phyloP scores from a whole-genome alignment of 345 rosid species.

The Arabis alpina region DNA sequence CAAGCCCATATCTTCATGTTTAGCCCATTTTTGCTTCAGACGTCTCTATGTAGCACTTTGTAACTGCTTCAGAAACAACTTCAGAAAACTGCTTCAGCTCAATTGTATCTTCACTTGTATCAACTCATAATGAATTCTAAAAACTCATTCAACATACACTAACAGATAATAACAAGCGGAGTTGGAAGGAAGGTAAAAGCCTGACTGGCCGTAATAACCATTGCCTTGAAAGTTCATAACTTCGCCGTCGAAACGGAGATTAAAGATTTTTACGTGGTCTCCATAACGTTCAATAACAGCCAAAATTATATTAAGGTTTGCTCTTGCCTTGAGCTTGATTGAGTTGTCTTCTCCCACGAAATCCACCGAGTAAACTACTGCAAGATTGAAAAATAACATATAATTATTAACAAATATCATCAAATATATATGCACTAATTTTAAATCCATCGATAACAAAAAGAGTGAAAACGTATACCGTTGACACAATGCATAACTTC shows the following conservation, averaged over 20 bases:
- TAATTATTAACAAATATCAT: not conserved
- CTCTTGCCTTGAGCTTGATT: constrained; percentile 35
- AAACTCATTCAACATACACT: no score
- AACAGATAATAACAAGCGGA: not conserved
- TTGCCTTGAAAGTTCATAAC: constrained; percentile 2
- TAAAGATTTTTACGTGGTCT: constrained; percentile 30
- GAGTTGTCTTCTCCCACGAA: constrained; percentile 20
- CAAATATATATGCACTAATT: no score
- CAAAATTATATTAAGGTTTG: constrained; percentile 16
- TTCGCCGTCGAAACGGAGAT: constrained; percentile 28
- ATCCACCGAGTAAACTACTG: constrained; percentile 29
- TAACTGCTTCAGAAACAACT: no score
- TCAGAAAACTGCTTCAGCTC: no score
- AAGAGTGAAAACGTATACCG: not conserved
- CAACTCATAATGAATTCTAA: no score
- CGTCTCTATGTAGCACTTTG: no score
- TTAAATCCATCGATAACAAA: not conserved
- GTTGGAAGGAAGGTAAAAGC: constrained; percentile 28
- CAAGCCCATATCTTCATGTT: no score
- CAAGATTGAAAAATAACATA: not conserved
- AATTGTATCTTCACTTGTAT: no score
- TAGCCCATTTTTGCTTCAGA: no score
- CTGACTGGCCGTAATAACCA: constrained; percentile 21
- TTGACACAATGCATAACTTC: constrained; percentile 36
- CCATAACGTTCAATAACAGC: constrained; percentile 18